These are phyloP conservation scores for Stereocaulon alpinum DNA, from an alignment of 495 filamentous ascomycete species.

Conservation along the genomic window DNA sequence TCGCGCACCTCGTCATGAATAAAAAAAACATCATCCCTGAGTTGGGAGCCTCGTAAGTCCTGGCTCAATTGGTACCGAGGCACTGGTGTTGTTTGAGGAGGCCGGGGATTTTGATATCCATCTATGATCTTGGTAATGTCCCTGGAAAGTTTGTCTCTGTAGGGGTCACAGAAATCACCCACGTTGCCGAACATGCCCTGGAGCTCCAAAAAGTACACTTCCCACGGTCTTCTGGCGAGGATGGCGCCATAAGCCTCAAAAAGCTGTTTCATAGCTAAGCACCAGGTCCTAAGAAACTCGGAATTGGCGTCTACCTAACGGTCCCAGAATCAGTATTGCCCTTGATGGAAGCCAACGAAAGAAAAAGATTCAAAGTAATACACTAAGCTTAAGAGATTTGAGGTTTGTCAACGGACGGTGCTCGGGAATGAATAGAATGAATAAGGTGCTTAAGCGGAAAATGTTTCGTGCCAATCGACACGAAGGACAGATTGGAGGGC, in stretches of 20 bases:
- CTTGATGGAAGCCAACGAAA: too few species aligned
- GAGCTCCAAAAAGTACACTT: not conserved
- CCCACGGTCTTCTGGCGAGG: not conserved
- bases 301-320: not conserved
- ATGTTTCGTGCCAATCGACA: too few species aligned
- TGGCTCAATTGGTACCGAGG: not conserved
- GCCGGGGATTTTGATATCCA: not conserved
- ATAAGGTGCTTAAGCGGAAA: too few species aligned
- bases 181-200: not conserved
- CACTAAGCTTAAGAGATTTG: too few species aligned
- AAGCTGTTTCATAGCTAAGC: not conserved
- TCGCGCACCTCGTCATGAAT: not conserved
- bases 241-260: not conserved
- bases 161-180: not conserved
- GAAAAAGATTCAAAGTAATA: too few species aligned
- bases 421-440: too few species aligned
- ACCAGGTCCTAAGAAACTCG: not conserved
- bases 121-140: not conserved
- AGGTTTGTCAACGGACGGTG: too few species aligned
- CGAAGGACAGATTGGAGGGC: too few species aligned
- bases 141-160: not conserved
- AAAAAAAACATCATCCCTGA: not conserved
- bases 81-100: not conserved
- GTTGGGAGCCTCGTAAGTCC: not conserved
- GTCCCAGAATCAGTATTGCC: not conserved